phyloP scores from a whole-genome alignment of 306 rosid species.

The Delonix regia region DNA sequence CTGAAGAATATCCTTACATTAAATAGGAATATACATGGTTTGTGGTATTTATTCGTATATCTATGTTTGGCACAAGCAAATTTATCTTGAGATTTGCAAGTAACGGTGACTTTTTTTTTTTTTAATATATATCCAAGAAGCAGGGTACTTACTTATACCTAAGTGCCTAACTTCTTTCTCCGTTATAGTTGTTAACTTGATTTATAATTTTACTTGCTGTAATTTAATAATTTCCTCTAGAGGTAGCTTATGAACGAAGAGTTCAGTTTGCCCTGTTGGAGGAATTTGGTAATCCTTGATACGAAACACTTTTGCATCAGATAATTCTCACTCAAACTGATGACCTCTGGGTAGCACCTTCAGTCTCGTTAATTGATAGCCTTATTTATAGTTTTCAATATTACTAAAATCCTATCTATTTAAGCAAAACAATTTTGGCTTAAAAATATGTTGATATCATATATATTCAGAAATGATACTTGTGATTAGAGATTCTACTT shows the following conservation, averaged over 20 bases:
- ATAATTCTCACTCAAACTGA: not conserved
- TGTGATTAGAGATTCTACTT: not conserved
- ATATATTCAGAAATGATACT: not conserved
- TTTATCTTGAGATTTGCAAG: slow-evolving; percentile 6
- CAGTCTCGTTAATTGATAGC: not conserved
- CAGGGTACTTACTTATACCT: not conserved
- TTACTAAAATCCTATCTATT: not conserved
- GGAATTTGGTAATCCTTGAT: not conserved
- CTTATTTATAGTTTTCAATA: not conserved
- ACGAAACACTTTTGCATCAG: not conserved
- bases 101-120: not conserved
- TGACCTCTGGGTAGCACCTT: not conserved
- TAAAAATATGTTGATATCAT: not conserved
- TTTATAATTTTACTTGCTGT: not conserved
- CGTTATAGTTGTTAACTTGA: not conserved
- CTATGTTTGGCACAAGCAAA: not conserved
- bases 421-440: not conserved
- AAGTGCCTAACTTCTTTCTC: not conserved
- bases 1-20: not conserved
- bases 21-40: not conserved
- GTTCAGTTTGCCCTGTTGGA: not conserved
- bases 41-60: not conserved
- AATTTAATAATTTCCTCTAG: not conserved
- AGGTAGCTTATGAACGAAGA: slow-evolving; percentile 1
- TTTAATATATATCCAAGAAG: not conserved